Evolutionary conservation across 2,329 filamentous ascomycete genomes (phyloP), one percentile per base, ranked within the genome.

Genomic region (Fusarium anguioides): DNA sequence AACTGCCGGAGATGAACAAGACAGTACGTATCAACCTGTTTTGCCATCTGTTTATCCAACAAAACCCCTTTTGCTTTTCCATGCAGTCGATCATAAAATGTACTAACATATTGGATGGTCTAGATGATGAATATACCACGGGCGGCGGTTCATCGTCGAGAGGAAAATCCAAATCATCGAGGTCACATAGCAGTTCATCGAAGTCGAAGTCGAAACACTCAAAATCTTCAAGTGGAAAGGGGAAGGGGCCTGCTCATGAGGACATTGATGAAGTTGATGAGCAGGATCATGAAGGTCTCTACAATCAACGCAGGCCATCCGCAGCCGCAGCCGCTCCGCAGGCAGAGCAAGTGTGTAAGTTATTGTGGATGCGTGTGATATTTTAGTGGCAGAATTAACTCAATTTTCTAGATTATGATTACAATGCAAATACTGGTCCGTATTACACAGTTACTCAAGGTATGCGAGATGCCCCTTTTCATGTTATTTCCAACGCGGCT

Each of bases 211-310:
- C 69, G 14, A 72, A 64, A 54, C 50, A 61, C 24, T 60, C 56
- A 24, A 72, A 72, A 36, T 54, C 60, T 21, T 68, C 65, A 9
- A 54, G 63, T 46, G 64, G 60, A 23, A 73, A 74, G 42, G 70
- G 70, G 7, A 73, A 74, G 37, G 48, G 27, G 18, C 62, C 58
- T 7, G 68, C 60, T 26, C 36, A 64, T 4, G 60, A 64, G n/a
- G 58, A 69, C 4, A 66, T 63, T 4, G 54, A 59, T 1, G 71
- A 71, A 21, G 61, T 64, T 7, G 48, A 57, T n/a, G 70, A 63
- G 35, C 57, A 55, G 6, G 47, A 53, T 6, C 39, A 52, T 18
- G 55, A 51, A 14, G 39, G 42, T 18, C 35, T 36, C 11, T 44
- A 47, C 39, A 15, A 21, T 15, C 49, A 58, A 24, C 37, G 29